phyloP scores from a whole-genome alignment of 1,284 basidiomycete genomes.

The Grifola frondosa region DNA sequence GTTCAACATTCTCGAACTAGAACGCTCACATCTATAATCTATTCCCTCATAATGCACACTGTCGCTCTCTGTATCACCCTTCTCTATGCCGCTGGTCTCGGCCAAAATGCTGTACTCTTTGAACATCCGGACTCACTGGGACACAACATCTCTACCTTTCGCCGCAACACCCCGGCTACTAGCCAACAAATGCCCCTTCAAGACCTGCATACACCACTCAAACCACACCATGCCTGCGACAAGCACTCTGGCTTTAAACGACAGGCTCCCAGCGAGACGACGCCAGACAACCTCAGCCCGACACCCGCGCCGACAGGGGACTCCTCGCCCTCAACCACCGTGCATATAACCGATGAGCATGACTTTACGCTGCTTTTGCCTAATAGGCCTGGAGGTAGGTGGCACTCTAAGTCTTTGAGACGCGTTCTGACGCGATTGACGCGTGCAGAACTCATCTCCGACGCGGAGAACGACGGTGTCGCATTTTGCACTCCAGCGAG shows the following conservation, averaged over 20 bases:
- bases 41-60: too few species aligned
- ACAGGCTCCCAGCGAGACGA: conserved; percentile 7
- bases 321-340: conserved; percentile 38
- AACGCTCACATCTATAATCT: too few species aligned
- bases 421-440: conserved; percentile 4
- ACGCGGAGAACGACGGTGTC: conserved; percentile 42
- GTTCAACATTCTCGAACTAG: too few species aligned
- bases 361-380: conserved; percentile 46
- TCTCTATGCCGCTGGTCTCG: neutral
- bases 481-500: conserved; percentile 38
- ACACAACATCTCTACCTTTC: too few species aligned
- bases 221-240: neutral
- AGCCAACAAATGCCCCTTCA: too few species aligned
- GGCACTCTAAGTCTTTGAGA: neutral
- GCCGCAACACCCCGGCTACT: too few species aligned
- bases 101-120: neutral
- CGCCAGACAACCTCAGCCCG: conserved; percentile 33
- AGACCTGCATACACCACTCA: neutral
- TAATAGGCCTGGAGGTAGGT: conserved; percentile 35
- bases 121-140: neutral
- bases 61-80: too few species aligned
- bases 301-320: conserved; percentile 47
- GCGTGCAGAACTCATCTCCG: conserved; percentile 40
- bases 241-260: conserved; percentile 8
- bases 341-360: conserved; percentile 35